Percentiles rank a stretch among this genome's conserved stretches.
phyloP scores from a whole-genome alignment of 768 basidiomycete species.

The Suillus alpinus region DNA sequence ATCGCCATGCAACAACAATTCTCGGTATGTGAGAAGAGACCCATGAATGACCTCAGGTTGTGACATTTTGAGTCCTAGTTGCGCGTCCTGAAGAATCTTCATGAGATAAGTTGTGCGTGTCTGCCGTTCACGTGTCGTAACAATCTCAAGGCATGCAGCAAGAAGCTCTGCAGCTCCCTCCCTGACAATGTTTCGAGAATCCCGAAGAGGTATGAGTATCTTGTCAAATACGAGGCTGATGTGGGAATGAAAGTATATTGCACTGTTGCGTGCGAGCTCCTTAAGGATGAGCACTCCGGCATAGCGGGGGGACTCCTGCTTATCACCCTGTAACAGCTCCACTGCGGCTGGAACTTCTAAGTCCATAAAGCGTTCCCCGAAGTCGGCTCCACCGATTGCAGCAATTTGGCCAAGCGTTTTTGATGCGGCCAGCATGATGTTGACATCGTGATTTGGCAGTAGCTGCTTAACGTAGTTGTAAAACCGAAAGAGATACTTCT shows the following conservation, averaged over 20 bases:
- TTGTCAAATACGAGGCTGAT: slow-evolving; percentile 89
- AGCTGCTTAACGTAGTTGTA: slow-evolving; percentile 92
- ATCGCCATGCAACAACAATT: slow-evolving; percentile 88
- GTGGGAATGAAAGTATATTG: slow-evolving; percentile 83
- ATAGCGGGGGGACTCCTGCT: slow-evolving; percentile 78
- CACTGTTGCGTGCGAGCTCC: slow-evolving; percentile 88
- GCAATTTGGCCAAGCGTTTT: slow-evolving; percentile 88
- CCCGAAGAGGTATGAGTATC: slow-evolving; percentile 86
- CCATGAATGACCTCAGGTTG: slow-evolving; percentile 92
- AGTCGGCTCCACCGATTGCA: slow-evolving; percentile 74
- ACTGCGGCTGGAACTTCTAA: slow-evolving; percentile 85
- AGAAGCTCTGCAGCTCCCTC: slow-evolving; percentile 92
- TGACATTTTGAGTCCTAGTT: slow-evolving; percentile 72
- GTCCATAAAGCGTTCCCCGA: slow-evolving; percentile 89
- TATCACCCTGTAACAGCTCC: slow-evolving; percentile 73
- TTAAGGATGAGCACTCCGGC: slow-evolving; percentile 93
- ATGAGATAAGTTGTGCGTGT: slow-evolving; percentile 62
- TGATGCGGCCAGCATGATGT: slow-evolving; percentile 93
- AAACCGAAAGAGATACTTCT: slow-evolving; percentile 78
- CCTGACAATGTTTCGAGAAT: slow-evolving; percentile 84
- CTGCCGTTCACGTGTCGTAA: slow-evolving; percentile 69
- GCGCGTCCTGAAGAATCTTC: slow-evolving; percentile 88
- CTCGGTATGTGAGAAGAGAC: slow-evolving; percentile 86
- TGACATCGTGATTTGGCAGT: slow-evolving; percentile 87
- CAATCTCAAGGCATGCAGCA: slow-evolving; percentile 90